Evolutionary conservation across 805 yeast genomes (phyloP).

Genomic region (Starmerella powellii): DNA sequence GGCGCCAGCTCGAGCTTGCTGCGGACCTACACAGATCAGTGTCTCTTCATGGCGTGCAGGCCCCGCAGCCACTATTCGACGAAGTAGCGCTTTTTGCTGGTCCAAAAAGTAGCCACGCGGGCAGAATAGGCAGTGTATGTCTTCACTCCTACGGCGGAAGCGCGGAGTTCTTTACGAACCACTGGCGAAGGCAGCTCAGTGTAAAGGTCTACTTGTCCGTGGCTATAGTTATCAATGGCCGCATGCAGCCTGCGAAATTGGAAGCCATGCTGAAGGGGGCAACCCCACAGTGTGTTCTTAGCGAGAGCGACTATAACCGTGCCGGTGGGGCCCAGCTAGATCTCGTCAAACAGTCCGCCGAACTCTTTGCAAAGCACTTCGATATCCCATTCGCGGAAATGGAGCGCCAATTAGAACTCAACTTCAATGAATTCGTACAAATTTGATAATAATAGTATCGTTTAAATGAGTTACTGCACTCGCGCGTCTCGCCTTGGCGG

Average conservation of each 20-base stretch:
- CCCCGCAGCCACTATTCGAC: constrained; percentile 52
- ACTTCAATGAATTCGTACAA: constrained; percentile 5
- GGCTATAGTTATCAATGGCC: constrained; percentile 39
- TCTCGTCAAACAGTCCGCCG: constrained; percentile 9
- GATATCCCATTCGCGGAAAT: constrained; percentile 3
- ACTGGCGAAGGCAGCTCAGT: constrained; percentile 21
- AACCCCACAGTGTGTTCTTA: constrained; percentile 33
- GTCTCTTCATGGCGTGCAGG: constrained; percentile 76
- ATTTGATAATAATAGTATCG: not conserved
- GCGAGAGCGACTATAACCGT: constrained; percentile 42
- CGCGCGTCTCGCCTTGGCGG: not conserved
- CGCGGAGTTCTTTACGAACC: constrained; percentile 36
- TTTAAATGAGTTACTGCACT: not conserved
- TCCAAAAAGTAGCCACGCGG: not conserved
- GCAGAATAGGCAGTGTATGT: constrained; percentile 36
- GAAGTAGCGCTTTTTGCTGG: constrained; percentile 23
- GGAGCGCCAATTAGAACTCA: constrained; percentile 1
- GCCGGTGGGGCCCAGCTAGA: constrained; percentile 25
- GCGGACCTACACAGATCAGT: constrained; percentile 37
- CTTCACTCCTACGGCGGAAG: constrained; percentile 86
- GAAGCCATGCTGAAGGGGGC: constrained; percentile 26
- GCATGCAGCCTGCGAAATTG: constrained; percentile 27
- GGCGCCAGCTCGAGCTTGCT: constrained; percentile 45
- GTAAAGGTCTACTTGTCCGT: constrained; percentile 39
- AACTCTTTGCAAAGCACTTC: constrained; percentile 6